Conservation (phyloP, 2,329 filamentous ascomycete genomes). For the Mycocentrospora acerina region DNA sequence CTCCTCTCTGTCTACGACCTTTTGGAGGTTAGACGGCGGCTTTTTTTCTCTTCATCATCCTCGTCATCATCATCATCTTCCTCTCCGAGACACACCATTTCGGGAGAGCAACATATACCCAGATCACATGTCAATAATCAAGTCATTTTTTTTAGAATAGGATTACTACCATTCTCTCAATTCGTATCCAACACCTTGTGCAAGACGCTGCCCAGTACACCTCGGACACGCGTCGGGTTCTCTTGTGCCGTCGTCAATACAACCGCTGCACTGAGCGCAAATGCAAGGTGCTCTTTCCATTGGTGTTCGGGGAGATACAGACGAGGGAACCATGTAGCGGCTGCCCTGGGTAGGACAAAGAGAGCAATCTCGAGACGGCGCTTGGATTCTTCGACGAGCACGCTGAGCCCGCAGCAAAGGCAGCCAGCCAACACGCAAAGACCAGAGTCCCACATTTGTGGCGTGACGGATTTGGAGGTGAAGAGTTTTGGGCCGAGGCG, state of each 20-base stretch:
- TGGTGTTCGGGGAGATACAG: slow-evolving; percentile 53
- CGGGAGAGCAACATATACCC: too few species aligned
- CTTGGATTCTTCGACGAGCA: slow-evolving; percentile 67
- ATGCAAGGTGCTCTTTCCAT: slow-evolving; percentile 36
- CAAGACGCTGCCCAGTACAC: slow-evolving; percentile 32
- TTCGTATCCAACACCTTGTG: slow-evolving; percentile 21
- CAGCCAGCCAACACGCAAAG: slow-evolving; percentile 73
- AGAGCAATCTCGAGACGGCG: slow-evolving; percentile 74
- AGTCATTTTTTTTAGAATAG: too few species aligned
- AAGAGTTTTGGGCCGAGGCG: slow-evolving; percentile 70
- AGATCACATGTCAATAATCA: too few species aligned
- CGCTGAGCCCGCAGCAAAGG: slow-evolving; percentile 77
- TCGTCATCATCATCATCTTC: too few species aligned
- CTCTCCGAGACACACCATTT: too few species aligned
- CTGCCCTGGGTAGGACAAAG: slow-evolving; percentile 77
- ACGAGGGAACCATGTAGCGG: slow-evolving; percentile 73
- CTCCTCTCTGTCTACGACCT: too few species aligned
- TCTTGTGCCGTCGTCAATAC: slow-evolving; percentile 34
- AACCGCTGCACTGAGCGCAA: slow-evolving; percentile 33
- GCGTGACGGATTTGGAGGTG: slow-evolving; percentile 54
- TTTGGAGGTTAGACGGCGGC: too few species aligned
- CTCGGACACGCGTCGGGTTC: slow-evolving; percentile 24
- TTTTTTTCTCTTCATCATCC: too few species aligned
- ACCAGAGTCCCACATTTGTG: slow-evolving; percentile 61
- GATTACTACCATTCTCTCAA: neutral